Base-by-base conservation (phyloP, 1,284 basidiomycete species). In the Moesziomyces aphidis region DNA sequence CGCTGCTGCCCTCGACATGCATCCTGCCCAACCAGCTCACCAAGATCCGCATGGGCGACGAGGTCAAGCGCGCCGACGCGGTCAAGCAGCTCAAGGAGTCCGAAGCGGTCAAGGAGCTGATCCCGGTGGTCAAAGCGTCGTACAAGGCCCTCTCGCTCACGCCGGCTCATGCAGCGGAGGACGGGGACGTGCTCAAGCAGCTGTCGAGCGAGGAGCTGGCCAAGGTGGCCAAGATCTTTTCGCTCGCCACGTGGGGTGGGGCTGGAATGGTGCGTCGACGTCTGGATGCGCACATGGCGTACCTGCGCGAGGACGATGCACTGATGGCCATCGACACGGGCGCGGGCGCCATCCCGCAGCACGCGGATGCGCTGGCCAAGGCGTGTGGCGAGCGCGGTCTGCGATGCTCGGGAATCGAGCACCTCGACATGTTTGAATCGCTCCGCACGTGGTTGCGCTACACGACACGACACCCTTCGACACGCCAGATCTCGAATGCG, bases 1-100 rank as follows among this genome's bases (percentile, higher is more conserved):
- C 89, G 79, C 88, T 94, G 86, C 89, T 95, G 34, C 93, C 93
- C 1, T 94, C 92, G 4, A 94, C 93, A 3, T 94, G 93, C 80
- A 88, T 94, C 61, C 88, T 95, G n/a, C 92, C 93, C 0, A 90
- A 90, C 26, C 93, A 95, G 86, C 89, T 88, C 45, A 88, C 55
- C 19, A 82, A 80, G 69, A 83, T 83, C 22, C 72, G 79, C 19
- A 67, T 77, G 56, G 70, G 67, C 4, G 74, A 79, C 7, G 80
- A 82, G 52, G 61, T 78, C 31, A 78, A 75, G 53, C 66, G 78
- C 19, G 76, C 73, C 6, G 54, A 61, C 2, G 74, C 78, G n/a
- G 60, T 53, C 21, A 34, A 60, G 50, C 26, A 52, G 57, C 61
- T 74, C 22, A 52, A 55, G 45, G 46, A 63, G 46, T 26, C 54